These are phyloP conservation scores for Alloteropsis semialata DNA, from an alignment of 176 grass and related monocot species.

Conservation along the genomic window DNA sequence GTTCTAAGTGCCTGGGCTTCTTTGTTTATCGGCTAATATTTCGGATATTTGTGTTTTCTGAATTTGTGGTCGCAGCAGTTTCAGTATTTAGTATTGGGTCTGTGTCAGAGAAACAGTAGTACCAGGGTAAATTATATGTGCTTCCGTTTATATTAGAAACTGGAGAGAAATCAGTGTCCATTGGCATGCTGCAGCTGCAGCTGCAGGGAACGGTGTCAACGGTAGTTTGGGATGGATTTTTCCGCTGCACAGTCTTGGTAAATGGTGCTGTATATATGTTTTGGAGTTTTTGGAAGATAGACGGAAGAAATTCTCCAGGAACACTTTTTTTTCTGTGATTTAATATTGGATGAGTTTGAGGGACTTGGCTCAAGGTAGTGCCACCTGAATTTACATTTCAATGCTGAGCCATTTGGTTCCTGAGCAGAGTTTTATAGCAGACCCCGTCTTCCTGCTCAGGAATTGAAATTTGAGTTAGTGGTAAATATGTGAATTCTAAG, in stretches of 20 bases:
- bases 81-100: neutral
- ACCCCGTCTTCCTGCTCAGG: neutral
- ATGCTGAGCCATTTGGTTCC: neutral
- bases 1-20: neutral
- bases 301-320: neutral
- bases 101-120: neutral
- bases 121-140: neutral
- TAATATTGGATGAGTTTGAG: neutral
- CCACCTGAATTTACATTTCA: neutral
- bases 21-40: neutral
- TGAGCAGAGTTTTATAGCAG: neutral
- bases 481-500: neutral
- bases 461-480: neutral
- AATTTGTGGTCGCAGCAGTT: neutral
- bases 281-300: neutral
- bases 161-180: neutral
- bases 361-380: neutral
- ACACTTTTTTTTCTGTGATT: neutral
- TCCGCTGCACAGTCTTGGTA: neutral
- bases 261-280: neutral
- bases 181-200: neutral
- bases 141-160: neutral
- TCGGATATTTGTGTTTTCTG: neutral
- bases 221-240: neutral
- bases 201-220: neutral